Evolutionary conservation across 2,329 filamentous ascomycete species (phyloP).

Genomic region (Ophiosphaerella narmari): DNA sequence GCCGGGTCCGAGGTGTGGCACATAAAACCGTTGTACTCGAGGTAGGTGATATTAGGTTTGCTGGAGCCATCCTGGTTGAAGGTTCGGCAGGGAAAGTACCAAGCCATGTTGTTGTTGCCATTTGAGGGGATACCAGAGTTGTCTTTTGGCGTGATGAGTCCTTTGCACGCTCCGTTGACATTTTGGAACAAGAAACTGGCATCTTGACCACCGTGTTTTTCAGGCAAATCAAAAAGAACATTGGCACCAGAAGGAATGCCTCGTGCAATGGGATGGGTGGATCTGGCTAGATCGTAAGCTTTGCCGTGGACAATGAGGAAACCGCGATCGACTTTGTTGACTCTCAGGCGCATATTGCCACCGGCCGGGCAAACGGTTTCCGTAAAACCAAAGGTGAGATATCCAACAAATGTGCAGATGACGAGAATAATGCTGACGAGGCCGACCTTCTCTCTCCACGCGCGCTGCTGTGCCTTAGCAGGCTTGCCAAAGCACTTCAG

Average conservation of each 20-base stretch:
- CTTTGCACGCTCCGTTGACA: slow-evolving; percentile 96
- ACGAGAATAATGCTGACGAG: slow-evolving; percentile 89
- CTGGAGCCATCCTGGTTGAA: slow-evolving; percentile 94
- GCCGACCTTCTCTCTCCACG: slow-evolving; percentile 98
- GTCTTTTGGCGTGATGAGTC: slow-evolving; percentile 73
- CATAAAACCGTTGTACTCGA: slow-evolving; percentile 80
- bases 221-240: slow-evolving; percentile 82
- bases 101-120: slow-evolving; percentile 71
- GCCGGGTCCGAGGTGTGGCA: slow-evolving; percentile 79
- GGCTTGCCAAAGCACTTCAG: slow-evolving; percentile 84
- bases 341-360: slow-evolving; percentile 68
- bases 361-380: slow-evolving; percentile 79
- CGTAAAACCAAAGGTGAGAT: slow-evolving; percentile 95
- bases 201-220: slow-evolving; percentile 84
- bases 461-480: slow-evolving; percentile 82
- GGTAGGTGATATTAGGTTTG: slow-evolving; percentile 71
- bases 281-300: slow-evolving; percentile 81
- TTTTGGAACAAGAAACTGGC: slow-evolving; percentile 98
- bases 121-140: slow-evolving; percentile 82
- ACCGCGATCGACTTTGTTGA: slow-evolving; percentile 78
- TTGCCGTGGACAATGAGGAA: slow-evolving; percentile 97
- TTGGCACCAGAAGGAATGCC: slow-evolving; percentile 78
- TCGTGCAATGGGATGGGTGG: slow-evolving; percentile 76
- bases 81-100: slow-evolving; percentile 93
- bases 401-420: slow-evolving; percentile 89